phyloP scores from a whole-genome alignment of 345 rosid genomes.

The Anacardium occidentale region DNA sequence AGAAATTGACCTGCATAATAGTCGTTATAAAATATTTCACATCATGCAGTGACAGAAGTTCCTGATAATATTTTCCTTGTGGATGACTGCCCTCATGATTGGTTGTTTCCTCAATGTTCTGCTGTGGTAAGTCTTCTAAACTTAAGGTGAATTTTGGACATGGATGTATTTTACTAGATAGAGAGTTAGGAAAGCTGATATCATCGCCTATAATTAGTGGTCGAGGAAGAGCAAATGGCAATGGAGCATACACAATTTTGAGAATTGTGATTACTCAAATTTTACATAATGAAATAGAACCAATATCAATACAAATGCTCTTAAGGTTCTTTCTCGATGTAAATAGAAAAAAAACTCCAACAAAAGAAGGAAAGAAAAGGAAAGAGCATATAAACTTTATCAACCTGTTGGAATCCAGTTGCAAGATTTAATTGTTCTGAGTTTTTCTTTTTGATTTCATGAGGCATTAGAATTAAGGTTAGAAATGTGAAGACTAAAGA shows the following conservation, averaged over 20 bases:
- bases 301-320: neutral
- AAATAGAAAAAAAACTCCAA: neutral
- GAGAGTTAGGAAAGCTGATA: neutral
- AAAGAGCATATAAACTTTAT: neutral
- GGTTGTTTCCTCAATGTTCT: constrained; percentile 98
- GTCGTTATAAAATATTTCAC: constrained; percentile 13
- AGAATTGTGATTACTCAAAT: neutral
- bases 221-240: neutral
- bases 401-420: neutral
- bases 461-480: neutral
- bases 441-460: neutral
- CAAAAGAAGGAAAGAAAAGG: neutral
- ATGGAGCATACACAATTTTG: neutral
- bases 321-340: neutral
- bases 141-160: neutral
- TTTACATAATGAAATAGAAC: neutral
- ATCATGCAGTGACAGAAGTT: constrained; percentile 64
- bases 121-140: constrained; percentile 65
- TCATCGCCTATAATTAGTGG: neutral
- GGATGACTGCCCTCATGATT: constrained; percentile 97
- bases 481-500: neutral
- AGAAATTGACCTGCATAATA: neutral
- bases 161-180: neutral
- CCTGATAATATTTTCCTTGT: constrained; percentile 67
- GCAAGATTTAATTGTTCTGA: neutral